Percentiles rank a stretch among this genome's conserved stretches.
These are phyloP conservation scores for Kodamaea neixiangensis DNA, from an alignment of 805 yeast species.

Conservation along the genomic window DNA sequence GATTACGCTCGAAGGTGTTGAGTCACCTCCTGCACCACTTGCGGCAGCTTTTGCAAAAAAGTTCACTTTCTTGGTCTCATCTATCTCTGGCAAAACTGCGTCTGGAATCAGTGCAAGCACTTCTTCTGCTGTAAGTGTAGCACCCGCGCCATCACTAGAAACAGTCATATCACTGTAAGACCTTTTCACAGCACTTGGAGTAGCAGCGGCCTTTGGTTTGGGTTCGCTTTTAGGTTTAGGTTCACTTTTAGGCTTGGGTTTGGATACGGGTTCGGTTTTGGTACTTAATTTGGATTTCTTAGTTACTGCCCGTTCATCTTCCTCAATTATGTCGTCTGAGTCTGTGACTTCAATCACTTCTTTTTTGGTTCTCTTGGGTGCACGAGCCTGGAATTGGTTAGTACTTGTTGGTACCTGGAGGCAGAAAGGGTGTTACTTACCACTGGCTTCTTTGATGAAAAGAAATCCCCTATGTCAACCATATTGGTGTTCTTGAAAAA, in stretches of 20 bases:
- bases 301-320: neutral
- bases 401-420: neutral
- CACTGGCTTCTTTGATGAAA: conserved; percentile 4
- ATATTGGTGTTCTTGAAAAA: neutral
- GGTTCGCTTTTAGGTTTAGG: neutral
- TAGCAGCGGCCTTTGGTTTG: neutral
- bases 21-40: conserved; percentile 23
- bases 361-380: neutral
- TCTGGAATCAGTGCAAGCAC: conserved; percentile 69
- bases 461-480: conserved; percentile 14
- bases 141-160: neutral
- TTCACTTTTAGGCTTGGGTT: neutral
- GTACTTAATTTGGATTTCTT: neutral
- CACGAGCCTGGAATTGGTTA: neutral
- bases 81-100: conserved; percentile 63
- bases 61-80: conserved; percentile 58
- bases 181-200: neutral
- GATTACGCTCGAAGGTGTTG: conserved; percentile 23
- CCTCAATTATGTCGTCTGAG: conserved; percentile 15
- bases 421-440: neutral
- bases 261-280: neutral
- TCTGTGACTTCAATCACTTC: neutral
- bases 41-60: conserved; percentile 42
- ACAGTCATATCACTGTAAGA: neutral
- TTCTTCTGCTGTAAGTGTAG: conserved; percentile 46